Percentiles rank a stretch among this genome's conserved stretches.
Evolutionary conservation across 2,329 filamentous ascomycete species (phyloP).

Genomic region (Dactylonectria macrodidyma): DNA sequence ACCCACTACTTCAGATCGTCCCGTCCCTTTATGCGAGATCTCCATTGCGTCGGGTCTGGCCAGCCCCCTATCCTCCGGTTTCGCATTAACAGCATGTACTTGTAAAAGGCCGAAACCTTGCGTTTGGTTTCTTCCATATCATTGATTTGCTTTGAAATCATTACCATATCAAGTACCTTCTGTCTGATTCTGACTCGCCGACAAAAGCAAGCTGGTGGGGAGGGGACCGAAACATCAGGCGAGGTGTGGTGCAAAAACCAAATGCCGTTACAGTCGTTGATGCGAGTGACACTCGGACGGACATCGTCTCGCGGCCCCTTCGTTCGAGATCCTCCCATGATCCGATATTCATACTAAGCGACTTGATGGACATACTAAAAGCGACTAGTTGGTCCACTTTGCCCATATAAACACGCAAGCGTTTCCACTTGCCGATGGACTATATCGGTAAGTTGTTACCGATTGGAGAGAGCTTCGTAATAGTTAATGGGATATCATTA

Average conservation of each 20-base stretch:
- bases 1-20: slow-evolving; percentile 42
- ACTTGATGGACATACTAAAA: slow-evolving; percentile 1
- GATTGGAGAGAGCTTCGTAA: background rate
- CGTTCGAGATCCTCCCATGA: slow-evolving; percentile 19
- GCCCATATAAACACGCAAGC: slow-evolving; percentile 1
- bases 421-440: slow-evolving; percentile 14
- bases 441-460: background rate
- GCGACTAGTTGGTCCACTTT: background rate
- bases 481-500: background rate
- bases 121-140: background rate
- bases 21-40: slow-evolving; percentile 43
- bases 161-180: background rate
- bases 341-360: slow-evolving; percentile 7
- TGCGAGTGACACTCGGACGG: background rate
- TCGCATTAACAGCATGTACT: slow-evolving; percentile 6
- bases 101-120: background rate
- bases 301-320: background rate
- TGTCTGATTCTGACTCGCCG: too few species aligned
- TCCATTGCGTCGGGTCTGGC: slow-evolving; percentile 33
- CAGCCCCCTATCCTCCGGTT: slow-evolving; percentile 10
- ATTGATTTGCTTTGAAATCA: background rate
- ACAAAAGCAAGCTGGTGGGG: background rate
- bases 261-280: background rate
- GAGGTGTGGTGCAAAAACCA: slow-evolving; percentile 7
- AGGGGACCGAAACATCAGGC: background rate